Base-by-base conservation (phyloP, 257 asterid genomes). In the Petunia secreta region DNA sequence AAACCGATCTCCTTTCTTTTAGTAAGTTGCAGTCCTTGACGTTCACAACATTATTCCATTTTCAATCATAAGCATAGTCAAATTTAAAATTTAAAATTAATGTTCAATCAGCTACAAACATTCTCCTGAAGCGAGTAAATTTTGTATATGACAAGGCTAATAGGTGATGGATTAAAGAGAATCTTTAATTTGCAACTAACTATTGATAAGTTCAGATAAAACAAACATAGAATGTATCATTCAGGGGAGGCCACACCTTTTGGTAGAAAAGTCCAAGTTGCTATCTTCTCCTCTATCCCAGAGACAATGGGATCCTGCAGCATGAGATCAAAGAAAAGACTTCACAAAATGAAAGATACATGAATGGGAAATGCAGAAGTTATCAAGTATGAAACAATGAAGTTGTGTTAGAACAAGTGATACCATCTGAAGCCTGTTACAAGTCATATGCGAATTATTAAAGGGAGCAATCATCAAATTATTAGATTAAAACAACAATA, bases 251-350 rank as follows among this genome's bases (percentile, higher is more conserved):
- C n/a, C 75, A 63, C 63, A 93, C 99, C 99, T 91, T 89, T 94
- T 38, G 99, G 99, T 82, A 96, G 85, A 83, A 96, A 96, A 65
- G 98, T 89, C 99, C 99, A 94, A 6, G 93, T 89, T 6, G 98
- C 86, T 81, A 96, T 96, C 91, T 96, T 96, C 66, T 96, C 99
- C 90, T 96, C 99, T 82, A 94, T 96, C 85, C 98, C 99, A 1
- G 91, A 85, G 67, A 96, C 90, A n/a, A 96, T 94, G 75, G 98
- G 95, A 89, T 96, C 99, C 99, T 96, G 84, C 48, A 81, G 84
- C 52, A 81, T 62, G 58, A 73, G 60, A 84, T 63, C 63, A 59
- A 54, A 66, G 77, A 80, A 1, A 50, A 71, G 2, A 71, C 10
- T 16, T 46, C 60, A 50, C 62, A 50, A 73, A 50, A 73, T 36